Conservation (phyloP, 805 yeast genomes). For the Candida patagonica region DNA sequence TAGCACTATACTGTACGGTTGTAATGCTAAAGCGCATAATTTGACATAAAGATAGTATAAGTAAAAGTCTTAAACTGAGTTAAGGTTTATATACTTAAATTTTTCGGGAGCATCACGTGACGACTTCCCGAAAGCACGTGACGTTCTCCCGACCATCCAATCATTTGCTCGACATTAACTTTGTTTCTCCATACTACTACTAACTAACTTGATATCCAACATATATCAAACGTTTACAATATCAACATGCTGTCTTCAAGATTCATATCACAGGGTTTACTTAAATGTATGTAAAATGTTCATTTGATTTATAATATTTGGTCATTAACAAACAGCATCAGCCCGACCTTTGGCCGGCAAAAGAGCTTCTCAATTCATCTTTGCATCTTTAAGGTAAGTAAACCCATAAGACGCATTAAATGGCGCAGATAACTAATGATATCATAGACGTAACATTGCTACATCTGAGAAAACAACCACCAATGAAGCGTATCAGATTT, state of each 20-base stretch:
- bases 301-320: background rate
- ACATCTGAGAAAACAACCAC: conserved; percentile 43
- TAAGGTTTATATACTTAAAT: too few species aligned
- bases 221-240: too few species aligned
- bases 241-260: conserved; percentile 7
- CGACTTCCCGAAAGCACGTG: too few species aligned
- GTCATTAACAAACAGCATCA: conserved; percentile 6
- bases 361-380: conserved; percentile 14
- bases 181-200: background rate
- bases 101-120: too few species aligned
- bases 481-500: conserved; percentile 56
- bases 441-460: conserved; percentile 1
- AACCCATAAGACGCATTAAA: background rate
- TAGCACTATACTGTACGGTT: too few species aligned
- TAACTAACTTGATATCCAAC: background rate
- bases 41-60: too few species aligned
- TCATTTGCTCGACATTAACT: too few species aligned
- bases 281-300: conserved; percentile 5
- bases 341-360: conserved; percentile 11
- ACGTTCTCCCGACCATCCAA: too few species aligned
- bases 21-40: too few species aligned
- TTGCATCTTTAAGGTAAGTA: conserved; percentile 11
- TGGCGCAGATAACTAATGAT: background rate
- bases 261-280: conserved; percentile 5
- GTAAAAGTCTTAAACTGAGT: too few species aligned